phyloP scores from a whole-genome alignment of 2,329 filamentous ascomycete genomes.

The Tolypocladium cylindrosporum region DNA sequence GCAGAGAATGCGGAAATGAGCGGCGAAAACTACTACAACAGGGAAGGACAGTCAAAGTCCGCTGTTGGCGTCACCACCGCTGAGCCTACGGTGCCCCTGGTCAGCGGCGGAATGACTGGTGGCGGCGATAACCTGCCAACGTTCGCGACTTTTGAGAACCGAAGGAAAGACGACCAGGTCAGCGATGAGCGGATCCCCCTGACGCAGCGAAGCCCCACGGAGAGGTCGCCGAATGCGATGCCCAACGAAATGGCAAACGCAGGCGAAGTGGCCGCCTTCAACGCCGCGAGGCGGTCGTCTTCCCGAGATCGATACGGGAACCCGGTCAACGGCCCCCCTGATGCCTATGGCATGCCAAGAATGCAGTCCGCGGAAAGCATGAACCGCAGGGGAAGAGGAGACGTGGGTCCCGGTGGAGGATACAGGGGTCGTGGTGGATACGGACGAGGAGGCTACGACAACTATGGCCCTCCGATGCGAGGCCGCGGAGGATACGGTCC shows the following conservation, averaged over 20 bases:
- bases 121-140: conserved; percentile 36
- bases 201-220: conserved; percentile 53
- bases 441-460: conserved; percentile 40
- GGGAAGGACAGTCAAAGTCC: conserved; percentile 47
- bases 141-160: conserved; percentile 59
- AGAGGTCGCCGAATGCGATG: conserved; percentile 40
- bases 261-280: conserved; percentile 21
- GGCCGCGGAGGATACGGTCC: conserved; percentile 31
- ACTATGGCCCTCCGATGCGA: conserved; percentile 29
- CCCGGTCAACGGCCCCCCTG: conserved; percentile 30
- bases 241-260: conserved; percentile 27
- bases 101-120: conserved; percentile 44
- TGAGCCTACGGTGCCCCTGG: conserved; percentile 49
- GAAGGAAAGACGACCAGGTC: conserved; percentile 48
- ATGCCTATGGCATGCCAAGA: conserved; percentile 36
- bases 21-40: conserved; percentile 81
- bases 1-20: conserved; percentile 96
- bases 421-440: conserved; percentile 37
- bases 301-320: conserved; percentile 59
- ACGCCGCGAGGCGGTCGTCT: conserved; percentile 25
- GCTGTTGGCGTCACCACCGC: conserved; percentile 25
- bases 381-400: conserved; percentile 45
- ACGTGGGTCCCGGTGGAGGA: conserved; percentile 22
- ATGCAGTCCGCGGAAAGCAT: conserved; percentile 37
- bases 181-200: conserved; percentile 64